phyloP scores from a whole-genome alignment of 1,139 yeast species.

The Suhomyces ambrosiae region DNA sequence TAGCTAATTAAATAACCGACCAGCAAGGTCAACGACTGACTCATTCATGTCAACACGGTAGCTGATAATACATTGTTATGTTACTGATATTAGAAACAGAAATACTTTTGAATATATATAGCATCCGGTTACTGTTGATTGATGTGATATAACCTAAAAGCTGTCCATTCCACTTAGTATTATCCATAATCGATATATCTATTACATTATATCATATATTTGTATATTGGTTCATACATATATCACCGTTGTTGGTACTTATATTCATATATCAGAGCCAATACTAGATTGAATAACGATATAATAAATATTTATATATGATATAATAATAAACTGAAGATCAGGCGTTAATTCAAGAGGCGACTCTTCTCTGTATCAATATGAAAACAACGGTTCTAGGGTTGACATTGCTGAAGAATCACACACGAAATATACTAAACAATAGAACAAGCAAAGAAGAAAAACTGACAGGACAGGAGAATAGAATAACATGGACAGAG shows the following conservation, averaged over 20 bases:
- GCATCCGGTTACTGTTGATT: too few species aligned
- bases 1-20: too few species aligned
- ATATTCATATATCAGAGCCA: conserved; percentile 10
- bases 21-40: too few species aligned
- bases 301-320: conserved; percentile 11
- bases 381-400: conserved; percentile 13
- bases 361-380: conserved; percentile 11
- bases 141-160: too few species aligned
- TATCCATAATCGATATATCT: too few species aligned
- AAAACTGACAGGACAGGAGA: conserved; percentile 13
- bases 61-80: too few species aligned
- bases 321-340: conserved; percentile 14
- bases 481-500: conserved; percentile 14
- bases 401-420: conserved; percentile 12
- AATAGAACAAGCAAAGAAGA: conserved; percentile 12
- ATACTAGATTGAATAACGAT: conserved; percentile 11
- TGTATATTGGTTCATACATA: neutral
- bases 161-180: too few species aligned
- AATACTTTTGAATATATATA: too few species aligned
- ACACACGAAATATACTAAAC: conserved; percentile 15
- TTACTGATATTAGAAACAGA: too few species aligned
- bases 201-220: neutral
- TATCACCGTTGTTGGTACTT: conserved; percentile 9
- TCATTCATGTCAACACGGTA: too few species aligned
- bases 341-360: conserved; percentile 13